phyloP scores from a whole-genome alignment of 2,329 filamentous ascomycete species.

The Penicillium sumatraense region DNA sequence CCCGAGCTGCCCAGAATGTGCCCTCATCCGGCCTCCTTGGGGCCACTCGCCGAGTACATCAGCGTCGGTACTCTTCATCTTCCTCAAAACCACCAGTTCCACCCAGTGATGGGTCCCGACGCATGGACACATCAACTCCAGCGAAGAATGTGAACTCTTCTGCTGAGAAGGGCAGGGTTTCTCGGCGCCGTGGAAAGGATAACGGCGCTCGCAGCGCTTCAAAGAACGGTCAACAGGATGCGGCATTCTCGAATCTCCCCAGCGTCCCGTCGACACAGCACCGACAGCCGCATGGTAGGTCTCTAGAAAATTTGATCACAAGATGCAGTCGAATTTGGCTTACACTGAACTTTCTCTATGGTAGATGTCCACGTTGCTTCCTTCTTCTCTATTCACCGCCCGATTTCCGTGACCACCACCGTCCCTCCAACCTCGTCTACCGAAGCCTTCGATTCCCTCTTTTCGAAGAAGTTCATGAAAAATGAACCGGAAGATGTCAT shows the following conservation, averaged over 20 bases:
- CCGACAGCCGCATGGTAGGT: slow-evolving; percentile 52
- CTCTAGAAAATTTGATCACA: background rate
- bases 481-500: slow-evolving; percentile 62
- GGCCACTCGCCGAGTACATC: slow-evolving; percentile 43
- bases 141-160: slow-evolving; percentile 44
- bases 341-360: slow-evolving; percentile 7
- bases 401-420: slow-evolving; percentile 83
- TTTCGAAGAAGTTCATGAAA: slow-evolving; percentile 61
- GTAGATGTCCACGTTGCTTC: slow-evolving; percentile 84
- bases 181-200: slow-evolving; percentile 43
- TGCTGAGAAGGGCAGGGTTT: slow-evolving; percentile 41
- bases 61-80: slow-evolving; percentile 53
- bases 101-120: slow-evolving; percentile 51
- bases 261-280: slow-evolving; percentile 56
- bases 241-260: slow-evolving; percentile 49
- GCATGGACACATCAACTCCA: slow-evolving; percentile 45
- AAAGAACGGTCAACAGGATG: slow-evolving; percentile 42
- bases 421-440: slow-evolving; percentile 74
- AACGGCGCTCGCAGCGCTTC: slow-evolving; percentile 35
- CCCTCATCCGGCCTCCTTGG: slow-evolving; percentile 37
- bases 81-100: slow-evolving; percentile 54
- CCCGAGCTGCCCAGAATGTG: slow-evolving; percentile 37
- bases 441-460: slow-evolving; percentile 83
- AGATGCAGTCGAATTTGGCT: background rate
- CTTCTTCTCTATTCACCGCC: slow-evolving; percentile 95